Conservation (phyloP, 164 flowering plant genomes). For the Euptelea pleiosperma region DNA sequence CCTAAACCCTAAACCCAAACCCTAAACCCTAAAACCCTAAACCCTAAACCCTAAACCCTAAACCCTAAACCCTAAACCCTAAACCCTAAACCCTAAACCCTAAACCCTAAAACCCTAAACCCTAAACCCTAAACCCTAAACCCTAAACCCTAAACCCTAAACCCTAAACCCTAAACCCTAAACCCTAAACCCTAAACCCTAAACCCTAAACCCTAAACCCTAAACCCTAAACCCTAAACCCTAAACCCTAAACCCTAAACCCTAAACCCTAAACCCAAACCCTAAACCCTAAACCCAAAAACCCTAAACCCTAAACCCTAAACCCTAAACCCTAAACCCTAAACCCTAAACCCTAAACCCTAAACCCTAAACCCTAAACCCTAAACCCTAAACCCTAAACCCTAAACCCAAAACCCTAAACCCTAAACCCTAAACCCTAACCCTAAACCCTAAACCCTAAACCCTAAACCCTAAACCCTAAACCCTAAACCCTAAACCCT, state of each 20-base stretch:
- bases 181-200: constrained; percentile 11
- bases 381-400: constrained; percentile 16
- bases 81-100: background rate
- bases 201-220: constrained; percentile 13
- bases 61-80: constrained; percentile 4
- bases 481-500: constrained; percentile 13
- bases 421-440: constrained; percentile 15
- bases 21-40: constrained; percentile 1
- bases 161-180: constrained; percentile 11
- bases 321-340: constrained; percentile 13
- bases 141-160: constrained; percentile 11
- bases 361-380: constrained; percentile 17
- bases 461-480: background rate
- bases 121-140: constrained; percentile 11
- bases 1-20: background rate
- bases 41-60: background rate
- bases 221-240: constrained; percentile 9
- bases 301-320: constrained; percentile 15
- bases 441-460: background rate
- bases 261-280: background rate
- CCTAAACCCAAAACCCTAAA: constrained; percentile 16
- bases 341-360: constrained; percentile 14
- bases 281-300: constrained; percentile 7
- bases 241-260: constrained; percentile 9
- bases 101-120: constrained; percentile 6